These are phyloP conservation scores for Elaeagnus macrophylla DNA, from an alignment of 306 rosid genomes.

Conservation along the genomic window DNA sequence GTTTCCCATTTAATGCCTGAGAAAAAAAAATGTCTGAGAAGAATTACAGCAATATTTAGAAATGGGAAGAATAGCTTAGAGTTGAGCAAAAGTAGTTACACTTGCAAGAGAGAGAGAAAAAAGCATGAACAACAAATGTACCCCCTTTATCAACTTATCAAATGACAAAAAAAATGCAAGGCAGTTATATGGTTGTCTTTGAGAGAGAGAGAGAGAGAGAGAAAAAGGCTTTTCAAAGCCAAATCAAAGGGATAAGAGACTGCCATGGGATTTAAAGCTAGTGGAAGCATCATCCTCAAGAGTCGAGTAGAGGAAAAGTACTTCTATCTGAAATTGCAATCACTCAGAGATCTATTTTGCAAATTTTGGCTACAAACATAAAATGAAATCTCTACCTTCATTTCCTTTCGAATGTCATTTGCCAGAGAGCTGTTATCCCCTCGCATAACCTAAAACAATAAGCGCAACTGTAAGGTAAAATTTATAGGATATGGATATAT, in stretches of 20 bases:
- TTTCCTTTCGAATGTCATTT: slow-evolving; percentile 97
- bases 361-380: slow-evolving; percentile 6
- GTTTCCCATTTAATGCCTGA: slow-evolving; percentile 88
- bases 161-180: no score
- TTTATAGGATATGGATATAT: slow-evolving; percentile 3
- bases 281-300: not conserved
- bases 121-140: no score
- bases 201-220: no score
- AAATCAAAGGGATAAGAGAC: no score
- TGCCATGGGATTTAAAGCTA: not conserved
- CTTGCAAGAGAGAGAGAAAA: no score
- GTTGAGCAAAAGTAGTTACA: no score
- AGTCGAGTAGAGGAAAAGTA: not conserved
- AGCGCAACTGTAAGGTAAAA: slow-evolving; percentile 15
- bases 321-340: slow-evolving; percentile 9
- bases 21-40: slow-evolving; percentile 4
- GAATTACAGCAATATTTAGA: no score
- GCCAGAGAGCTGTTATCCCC: slow-evolving; percentile 97
- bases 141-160: no score
- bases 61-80: no score
- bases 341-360: slow-evolving; percentile 1
- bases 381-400: slow-evolving; percentile 57
- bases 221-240: no score
- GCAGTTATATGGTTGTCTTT: no score
- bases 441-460: slow-evolving; percentile 56